phyloP scores from a whole-genome alignment of 495 filamentous ascomycete species.

The Penicillium tannophilum region DNA sequence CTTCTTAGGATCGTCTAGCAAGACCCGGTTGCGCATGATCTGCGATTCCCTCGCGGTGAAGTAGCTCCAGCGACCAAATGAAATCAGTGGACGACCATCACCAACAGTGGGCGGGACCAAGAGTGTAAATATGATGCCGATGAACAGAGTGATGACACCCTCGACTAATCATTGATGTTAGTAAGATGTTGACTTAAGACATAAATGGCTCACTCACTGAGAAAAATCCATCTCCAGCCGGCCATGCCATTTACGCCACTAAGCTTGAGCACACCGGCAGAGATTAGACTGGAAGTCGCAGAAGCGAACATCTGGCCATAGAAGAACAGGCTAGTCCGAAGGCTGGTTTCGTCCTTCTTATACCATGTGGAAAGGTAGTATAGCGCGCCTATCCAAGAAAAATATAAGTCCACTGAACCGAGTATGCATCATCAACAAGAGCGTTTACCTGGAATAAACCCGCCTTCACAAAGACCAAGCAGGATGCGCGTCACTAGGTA shows the following conservation, averaged over 20 bases:
- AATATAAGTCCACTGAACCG: slow-evolving; percentile 40
- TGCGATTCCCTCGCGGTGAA: slow-evolving; percentile 46
- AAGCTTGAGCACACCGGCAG: slow-evolving; percentile 53
- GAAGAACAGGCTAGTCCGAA: slow-evolving; percentile 57
- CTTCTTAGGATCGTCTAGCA: slow-evolving; percentile 49
- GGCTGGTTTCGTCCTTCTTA: slow-evolving; percentile 56
- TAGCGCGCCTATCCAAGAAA: slow-evolving; percentile 44
- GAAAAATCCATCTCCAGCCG: slow-evolving; percentile 67
- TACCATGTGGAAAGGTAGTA: slow-evolving; percentile 65
- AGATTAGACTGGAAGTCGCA: slow-evolving; percentile 55
- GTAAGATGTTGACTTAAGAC: background rate
- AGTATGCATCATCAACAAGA: slow-evolving; percentile 21
- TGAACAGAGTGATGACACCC: slow-evolving; percentile 55
- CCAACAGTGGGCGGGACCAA: slow-evolving; percentile 47
- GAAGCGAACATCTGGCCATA: slow-evolving; percentile 56
- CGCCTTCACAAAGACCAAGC: slow-evolving; percentile 59
- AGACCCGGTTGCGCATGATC: slow-evolving; percentile 44
- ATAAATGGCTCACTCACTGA: slow-evolving; percentile 32
- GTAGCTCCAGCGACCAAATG: slow-evolving; percentile 43
- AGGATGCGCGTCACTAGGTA: slow-evolving; percentile 56
- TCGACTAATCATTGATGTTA: slow-evolving; percentile 40
- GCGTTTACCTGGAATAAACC: slow-evolving; percentile 56
- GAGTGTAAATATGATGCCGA: slow-evolving; percentile 51
- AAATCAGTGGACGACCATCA: slow-evolving; percentile 45
- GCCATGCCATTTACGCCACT: slow-evolving; percentile 48